phyloP scores from a whole-genome alignment of 164 flowering plant genomes.

The Platanus orientalis region DNA sequence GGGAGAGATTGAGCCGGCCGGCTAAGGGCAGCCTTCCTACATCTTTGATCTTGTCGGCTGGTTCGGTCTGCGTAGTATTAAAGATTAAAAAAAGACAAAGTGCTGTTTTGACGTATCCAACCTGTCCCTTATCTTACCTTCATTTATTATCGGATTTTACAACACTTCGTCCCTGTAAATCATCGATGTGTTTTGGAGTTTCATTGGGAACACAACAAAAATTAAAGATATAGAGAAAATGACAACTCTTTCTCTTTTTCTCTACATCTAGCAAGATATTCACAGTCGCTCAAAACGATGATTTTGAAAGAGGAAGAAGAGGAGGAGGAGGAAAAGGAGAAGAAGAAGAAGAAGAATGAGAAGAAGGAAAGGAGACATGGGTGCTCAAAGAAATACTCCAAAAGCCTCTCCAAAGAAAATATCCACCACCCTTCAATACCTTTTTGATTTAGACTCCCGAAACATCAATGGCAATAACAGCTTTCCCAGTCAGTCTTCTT shows the following conservation, averaged over 20 bases:
- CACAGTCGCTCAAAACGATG: no score
- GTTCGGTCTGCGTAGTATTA: no score
- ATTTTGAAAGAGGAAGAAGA: no score
- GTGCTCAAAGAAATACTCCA: slow-evolving; percentile 27
- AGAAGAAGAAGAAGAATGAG: slow-evolving; percentile 3
- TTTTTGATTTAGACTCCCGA: slow-evolving; percentile 48
- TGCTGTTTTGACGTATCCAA: no score
- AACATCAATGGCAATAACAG: slow-evolving; percentile 5
- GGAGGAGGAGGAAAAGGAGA: slow-evolving; percentile 2
- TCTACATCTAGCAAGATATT: no score
- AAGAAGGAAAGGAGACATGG: slow-evolving; percentile 37
- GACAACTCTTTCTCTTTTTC: no score
- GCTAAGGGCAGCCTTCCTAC: no score
- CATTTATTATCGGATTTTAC: not conserved
- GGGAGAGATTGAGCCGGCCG: no score
- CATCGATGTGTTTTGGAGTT: not conserved
- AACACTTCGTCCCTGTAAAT: not conserved
- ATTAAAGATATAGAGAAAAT: not conserved
- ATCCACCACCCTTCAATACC: slow-evolving; percentile 41
- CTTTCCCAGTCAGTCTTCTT: slow-evolving; percentile 5
- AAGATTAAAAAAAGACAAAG: no score
- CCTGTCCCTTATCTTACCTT: not conserved
- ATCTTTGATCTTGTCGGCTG: no score
- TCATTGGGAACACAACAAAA: not conserved
- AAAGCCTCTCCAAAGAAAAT: slow-evolving; percentile 30